Percentiles rank a stretch among this genome's conserved stretches.
Evolutionary conservation across 306 rosid genomes (phyloP).

Genomic region (Rosa rugosa): DNA sequence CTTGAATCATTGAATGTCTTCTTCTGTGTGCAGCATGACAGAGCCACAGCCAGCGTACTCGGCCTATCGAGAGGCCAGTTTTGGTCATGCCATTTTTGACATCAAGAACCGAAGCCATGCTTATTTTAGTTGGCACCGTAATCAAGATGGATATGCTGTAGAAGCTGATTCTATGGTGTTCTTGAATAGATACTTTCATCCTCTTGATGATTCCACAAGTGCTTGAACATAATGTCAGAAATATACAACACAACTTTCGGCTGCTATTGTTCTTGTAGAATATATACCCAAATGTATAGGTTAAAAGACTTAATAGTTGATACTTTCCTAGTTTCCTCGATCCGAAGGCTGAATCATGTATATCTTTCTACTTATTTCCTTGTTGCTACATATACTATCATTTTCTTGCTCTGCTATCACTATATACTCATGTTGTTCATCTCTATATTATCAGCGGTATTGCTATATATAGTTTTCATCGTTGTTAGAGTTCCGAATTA

Average conservation of each 20-base stretch:
- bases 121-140: conserved; percentile 59
- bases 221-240: not conserved
- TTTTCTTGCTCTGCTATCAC: too few relatives aligned
- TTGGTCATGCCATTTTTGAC: conserved; percentile 68
- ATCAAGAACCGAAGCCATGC: conserved; percentile 76
- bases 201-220: conserved; percentile 50
- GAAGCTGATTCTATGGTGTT: conserved; percentile 66
- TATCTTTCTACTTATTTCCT: not conserved
- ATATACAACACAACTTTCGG: not conserved
- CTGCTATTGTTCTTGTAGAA: not conserved
- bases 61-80: conserved; percentile 68
- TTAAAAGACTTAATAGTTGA: not conserved
- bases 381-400: not conserved
- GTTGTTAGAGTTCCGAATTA: too few relatives aligned
- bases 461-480: too few relatives aligned
- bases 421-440: too few relatives aligned
- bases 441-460: too few relatives aligned
- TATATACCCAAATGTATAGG: not conserved
- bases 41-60: conserved; percentile 74
- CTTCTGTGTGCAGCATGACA: conserved; percentile 49
- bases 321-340: not conserved
- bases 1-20: conserved; percentile 8
- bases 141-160: conserved; percentile 57
- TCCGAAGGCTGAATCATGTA: not conserved
- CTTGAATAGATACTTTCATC: conserved; percentile 56